Conservation (phyloP, 1,284 basidiomycete species). For the Fomitopsis schrenkii region DNA sequence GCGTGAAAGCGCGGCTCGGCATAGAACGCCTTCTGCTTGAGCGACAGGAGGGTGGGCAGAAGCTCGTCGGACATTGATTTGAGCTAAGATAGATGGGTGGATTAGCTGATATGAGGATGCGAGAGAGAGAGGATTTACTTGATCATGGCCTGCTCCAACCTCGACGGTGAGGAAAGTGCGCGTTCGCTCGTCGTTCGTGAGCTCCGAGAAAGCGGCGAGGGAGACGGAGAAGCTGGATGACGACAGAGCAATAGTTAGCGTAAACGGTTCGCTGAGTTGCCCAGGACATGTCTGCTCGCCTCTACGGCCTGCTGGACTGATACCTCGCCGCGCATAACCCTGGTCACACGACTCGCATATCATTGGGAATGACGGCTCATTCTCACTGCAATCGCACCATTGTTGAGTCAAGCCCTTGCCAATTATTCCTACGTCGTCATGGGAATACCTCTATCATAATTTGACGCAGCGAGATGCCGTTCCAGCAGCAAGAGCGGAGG, state of each 20-base stretch:
- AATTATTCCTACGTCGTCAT: no score
- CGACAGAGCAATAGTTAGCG: not conserved
- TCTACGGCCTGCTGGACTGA: no score
- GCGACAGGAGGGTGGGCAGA: slow-evolving; percentile 44
- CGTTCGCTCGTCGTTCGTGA: slow-evolving; percentile 77
- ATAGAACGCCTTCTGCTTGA: slow-evolving; percentile 75
- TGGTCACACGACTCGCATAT: no score
- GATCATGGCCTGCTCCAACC: slow-evolving; percentile 70
- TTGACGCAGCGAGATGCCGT: no score
- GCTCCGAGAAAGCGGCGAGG: slow-evolving; percentile 63
- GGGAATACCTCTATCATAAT: no score
- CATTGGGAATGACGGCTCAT: no score
- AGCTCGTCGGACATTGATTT: slow-evolving; percentile 46
- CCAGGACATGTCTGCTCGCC: no score
- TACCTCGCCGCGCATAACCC: no score
- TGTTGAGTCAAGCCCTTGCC: no score
- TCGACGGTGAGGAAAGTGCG: slow-evolving; percentile 72
- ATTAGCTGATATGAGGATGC: slow-evolving; percentile 6
- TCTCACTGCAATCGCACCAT: no score
- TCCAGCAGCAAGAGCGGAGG: no score
- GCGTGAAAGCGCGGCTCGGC: slow-evolving; percentile 71
- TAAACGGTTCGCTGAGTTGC: no score
- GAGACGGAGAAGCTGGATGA: slow-evolving; percentile 60
- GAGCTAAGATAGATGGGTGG: slow-evolving; percentile 37
- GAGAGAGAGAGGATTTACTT: slow-evolving; percentile 41